Base-by-base conservation (phyloP, 345 rosid species). In the Cardamine chenopodiifolia region DNA sequence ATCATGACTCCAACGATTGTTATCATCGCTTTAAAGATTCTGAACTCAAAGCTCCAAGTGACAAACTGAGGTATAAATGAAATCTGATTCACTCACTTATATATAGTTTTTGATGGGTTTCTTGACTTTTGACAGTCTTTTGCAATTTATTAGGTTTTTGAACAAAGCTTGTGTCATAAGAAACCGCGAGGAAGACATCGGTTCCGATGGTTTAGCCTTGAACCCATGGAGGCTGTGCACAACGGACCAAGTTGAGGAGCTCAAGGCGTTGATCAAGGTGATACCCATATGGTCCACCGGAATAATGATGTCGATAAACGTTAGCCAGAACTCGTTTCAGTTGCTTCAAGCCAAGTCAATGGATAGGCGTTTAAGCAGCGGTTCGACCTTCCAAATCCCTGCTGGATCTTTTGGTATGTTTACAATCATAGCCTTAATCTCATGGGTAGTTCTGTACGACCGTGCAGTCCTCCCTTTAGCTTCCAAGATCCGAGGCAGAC, bases 191-290 rank as follows among this genome's bases (percentile, higher is more conserved):
- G 77, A 85, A 71, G 89, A 88, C 61, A 62, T 93, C 26, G 77
- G 82, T 10, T 59, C 78, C 4, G 89, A 89, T 63, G 98, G 93
- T 60, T 69, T 80, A 8, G 84, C 96, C 59, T 52, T 73, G 13
- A 78, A 86, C 64, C 87, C 93, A 5, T 90, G 96, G 98, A 81
- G 80, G 22, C 87, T 93, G 25, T 88, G 96, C 85, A 93, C 96
- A 14, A 72, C 87, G 8, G 90, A 93, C 60, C 86, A 85, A 82
- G 97, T 90, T 2, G 98, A 93, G 78, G 97, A 88, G 74, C 82
- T 88, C 44, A 93, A 87, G 83, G 89, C 91, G 8, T 74, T 90
- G 9, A 47, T 93, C 57, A 88, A 84, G 66, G 90, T 86, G 77
- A 68, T 86, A 37, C 93, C 98, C 8, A 18, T 89, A 23, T 93